Evolutionary conservation across 768 basidiomycete genomes (phyloP), one percentile per base, ranked within the genome.

Genomic region (Boletus huronensis): DNA sequence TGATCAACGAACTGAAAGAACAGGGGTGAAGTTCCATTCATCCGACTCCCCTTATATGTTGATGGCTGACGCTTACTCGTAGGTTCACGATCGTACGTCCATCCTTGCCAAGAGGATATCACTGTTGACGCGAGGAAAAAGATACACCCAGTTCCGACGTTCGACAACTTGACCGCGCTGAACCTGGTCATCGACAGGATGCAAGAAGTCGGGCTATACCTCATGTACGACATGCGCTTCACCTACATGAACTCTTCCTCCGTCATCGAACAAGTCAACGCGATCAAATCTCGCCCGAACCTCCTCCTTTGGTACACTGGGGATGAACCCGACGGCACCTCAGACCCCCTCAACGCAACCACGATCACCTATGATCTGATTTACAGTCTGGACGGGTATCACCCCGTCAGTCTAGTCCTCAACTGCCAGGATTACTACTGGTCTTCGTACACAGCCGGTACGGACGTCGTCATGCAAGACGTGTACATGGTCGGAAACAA

Each of bases 201-300:
- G 85, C 82, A 90, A 66, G 78, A 85, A 55, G 81, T 84, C 0
- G 81, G 80, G 0, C n/a, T 70, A 10, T 92, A 86, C 63, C 76
- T 91, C 51, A 90, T 91, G 82, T 93, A 92, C 58, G 88, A 91
- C 65, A 90, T 92, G 88, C 79, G 88, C 46, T 74, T 48, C 79
- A 80, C 80, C 5, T 91, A 90, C 72, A 81, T 77, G 78, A 84
- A 91, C 67, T 59, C 71, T 8, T 77, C 81, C 6, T 75, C 79
- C 1, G 84, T 91, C 26, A 81, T 76, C 2, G 78, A 81, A 52
- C 81, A 93, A 71, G 88, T 92, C 19, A 82, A 84, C 54, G 71
- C 70, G 35, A 77, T 91, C 71, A 88, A 87, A 61, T 75, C 79
- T 32, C 78, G 85, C 2, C 76, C 82, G 0, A 90, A 88, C 58